A percentile compares a stretch with the other conserved stretches of the same genome.
Conservation (phyloP, 768 basidiomycete species). For the Kwoniella shandongensis region DNA sequence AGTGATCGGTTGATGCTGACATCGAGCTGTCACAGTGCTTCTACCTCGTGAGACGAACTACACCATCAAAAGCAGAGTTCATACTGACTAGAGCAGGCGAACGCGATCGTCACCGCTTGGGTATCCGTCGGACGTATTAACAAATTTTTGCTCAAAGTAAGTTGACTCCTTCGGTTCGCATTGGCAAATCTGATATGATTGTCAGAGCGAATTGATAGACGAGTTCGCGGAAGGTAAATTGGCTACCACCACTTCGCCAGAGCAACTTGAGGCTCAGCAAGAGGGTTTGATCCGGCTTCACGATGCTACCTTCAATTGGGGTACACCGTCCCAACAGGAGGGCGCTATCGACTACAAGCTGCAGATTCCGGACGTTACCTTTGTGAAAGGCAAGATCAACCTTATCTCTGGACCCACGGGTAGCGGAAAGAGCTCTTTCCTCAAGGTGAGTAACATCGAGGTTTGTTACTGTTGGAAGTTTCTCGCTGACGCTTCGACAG, state of each 20-base stretch:
- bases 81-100: constrained; percentile 11
- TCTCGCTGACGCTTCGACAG: constrained; percentile 26
- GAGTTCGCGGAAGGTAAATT: constrained; percentile 30
- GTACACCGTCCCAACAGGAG: constrained; percentile 52
- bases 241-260: constrained; percentile 23
- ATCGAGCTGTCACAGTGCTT: constrained; percentile 26
- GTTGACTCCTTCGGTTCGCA: constrained; percentile 51
- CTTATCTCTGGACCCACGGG: constrained; percentile 55
- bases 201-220: constrained; percentile 49
- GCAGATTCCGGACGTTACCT: constrained; percentile 50
- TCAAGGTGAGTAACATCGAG: constrained; percentile 30
- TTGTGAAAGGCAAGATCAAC: constrained; percentile 53
- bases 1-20: neutral
- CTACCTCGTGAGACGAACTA: constrained; percentile 25
- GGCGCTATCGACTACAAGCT: constrained; percentile 56
- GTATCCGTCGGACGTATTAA: constrained; percentile 67
- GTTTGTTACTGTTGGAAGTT: neutral
- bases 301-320: constrained; percentile 53
- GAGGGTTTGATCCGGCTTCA: constrained; percentile 46
- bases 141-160: constrained; percentile 57
- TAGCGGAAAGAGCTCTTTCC: constrained; percentile 50
- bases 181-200: constrained; percentile 47
- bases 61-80: neutral
- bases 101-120: constrained; percentile 56
- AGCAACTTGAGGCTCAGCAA: constrained; percentile 39